phyloP scores from a whole-genome alignment of 1,284 basidiomycete genomes.

The Leucoagaricus sp. region DNA sequence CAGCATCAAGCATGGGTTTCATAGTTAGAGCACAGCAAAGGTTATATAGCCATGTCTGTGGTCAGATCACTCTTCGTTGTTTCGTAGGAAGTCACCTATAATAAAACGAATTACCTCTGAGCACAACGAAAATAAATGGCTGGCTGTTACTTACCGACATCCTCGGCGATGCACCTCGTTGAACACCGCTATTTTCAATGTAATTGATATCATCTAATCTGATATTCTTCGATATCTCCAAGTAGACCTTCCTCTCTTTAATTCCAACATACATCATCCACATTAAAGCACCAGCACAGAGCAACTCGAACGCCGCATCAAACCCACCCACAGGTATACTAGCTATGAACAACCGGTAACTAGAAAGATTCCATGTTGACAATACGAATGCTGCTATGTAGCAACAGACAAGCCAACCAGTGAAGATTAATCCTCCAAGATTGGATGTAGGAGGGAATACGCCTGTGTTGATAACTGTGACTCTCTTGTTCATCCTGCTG shows the following conservation, averaged over 20 bases:
- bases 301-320: constrained; percentile 5
- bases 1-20: no score
- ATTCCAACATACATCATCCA: neutral
- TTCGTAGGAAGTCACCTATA: no score
- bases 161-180: no score
- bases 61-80: no score
- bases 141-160: no score
- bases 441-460: constrained; percentile 1
- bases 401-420: neutral
- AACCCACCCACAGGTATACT: neutral
- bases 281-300: neutral
- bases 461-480: neutral
- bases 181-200: neutral
- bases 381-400: neutral
- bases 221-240: neutral
- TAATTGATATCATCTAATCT: neutral
- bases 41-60: no score
- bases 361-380: neutral
- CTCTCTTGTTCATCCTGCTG: neutral
- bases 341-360: neutral
- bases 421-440: neutral
- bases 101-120: no score
- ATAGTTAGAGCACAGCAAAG: no score
- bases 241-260: constrained; percentile 1
- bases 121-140: no score